Evolutionary conservation across 2,329 filamentous ascomycete species (phyloP).

Genomic region (Colletotrichum tropicicola): DNA sequence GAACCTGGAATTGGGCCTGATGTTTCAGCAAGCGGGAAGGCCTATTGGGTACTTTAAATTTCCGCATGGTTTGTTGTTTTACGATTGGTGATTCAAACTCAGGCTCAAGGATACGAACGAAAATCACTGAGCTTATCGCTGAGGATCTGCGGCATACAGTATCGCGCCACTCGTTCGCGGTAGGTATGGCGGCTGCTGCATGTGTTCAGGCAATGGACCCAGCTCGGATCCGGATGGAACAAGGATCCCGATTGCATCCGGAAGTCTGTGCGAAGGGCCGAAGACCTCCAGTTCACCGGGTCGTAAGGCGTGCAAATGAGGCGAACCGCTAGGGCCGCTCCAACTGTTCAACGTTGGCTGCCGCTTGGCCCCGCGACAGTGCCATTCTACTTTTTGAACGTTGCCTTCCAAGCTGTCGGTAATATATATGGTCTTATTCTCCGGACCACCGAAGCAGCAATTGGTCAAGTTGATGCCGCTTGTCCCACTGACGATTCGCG

Average conservation of each 20-base stretch:
- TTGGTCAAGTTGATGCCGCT: constrained; percentile 48
- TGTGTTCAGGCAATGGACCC: neutral
- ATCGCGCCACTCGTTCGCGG: neutral
- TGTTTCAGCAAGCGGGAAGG: neutral
- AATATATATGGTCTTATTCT: constrained; percentile 48
- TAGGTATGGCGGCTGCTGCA: too few relatives aligned
- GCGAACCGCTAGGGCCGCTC: neutral
- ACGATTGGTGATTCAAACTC: neutral
- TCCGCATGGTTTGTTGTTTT: neutral
- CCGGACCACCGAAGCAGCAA: constrained; percentile 48
- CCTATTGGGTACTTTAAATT: neutral
- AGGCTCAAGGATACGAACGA: neutral
- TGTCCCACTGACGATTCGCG: constrained; percentile 42
- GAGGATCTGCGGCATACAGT: neutral
- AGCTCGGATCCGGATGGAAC: too few relatives aligned
- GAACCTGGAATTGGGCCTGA: neutral
- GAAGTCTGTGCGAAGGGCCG: too few relatives aligned
- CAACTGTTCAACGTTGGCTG: neutral
- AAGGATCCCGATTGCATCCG: too few relatives aligned
- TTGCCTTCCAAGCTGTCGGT: constrained; percentile 50
- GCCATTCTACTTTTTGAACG: constrained; percentile 43
- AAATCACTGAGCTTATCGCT: neutral
- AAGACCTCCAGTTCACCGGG: too few relatives aligned
- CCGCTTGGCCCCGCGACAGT: constrained; percentile 36
- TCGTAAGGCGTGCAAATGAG: too few relatives aligned